Evolutionary conservation across 106 monocot genomes (phyloP).

Genomic region (Vanilla planifolia): DNA sequence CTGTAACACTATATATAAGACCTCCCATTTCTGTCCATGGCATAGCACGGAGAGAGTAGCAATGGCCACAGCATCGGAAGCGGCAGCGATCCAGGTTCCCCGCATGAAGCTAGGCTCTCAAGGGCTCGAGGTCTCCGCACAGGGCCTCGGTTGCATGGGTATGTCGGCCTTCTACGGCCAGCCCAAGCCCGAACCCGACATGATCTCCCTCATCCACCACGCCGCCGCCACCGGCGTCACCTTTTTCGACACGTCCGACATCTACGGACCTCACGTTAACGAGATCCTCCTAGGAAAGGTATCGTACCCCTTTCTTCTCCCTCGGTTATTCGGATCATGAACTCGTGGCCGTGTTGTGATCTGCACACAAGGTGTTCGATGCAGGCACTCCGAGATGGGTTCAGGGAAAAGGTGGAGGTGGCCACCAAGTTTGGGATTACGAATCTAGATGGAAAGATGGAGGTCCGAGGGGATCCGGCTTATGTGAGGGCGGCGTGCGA

Average conservation of each 20-base stretch:
- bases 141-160: constrained; percentile 61
- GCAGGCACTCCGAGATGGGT: constrained; percentile 36
- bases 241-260: constrained; percentile 46
- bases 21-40: too few species aligned
- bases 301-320: not conserved
- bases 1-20: too few species aligned
- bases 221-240: constrained; percentile 42
- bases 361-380: not conserved
- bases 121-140: constrained; percentile 47
- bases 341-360: too few species aligned
- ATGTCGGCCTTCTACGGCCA: constrained; percentile 55
- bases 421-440: constrained; percentile 53
- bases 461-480: constrained; percentile 36
- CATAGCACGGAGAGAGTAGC: too few species aligned
- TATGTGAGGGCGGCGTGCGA: constrained; percentile 50
- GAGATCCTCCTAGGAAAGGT: constrained; percentile 60
- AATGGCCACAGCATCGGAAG: not conserved
- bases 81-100: constrained; percentile 4
- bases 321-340: not conserved
- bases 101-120: constrained; percentile 54
- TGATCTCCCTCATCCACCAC: constrained; percentile 50
- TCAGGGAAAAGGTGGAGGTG: constrained; percentile 40
- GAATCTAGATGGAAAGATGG: constrained; percentile 16
- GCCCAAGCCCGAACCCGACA: constrained; percentile 50
- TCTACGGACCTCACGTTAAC: constrained; percentile 58